These are phyloP conservation scores for Pezicula carpinea DNA, from an alignment of 2,329 filamentous ascomycete genomes.

Conservation along the genomic window DNA sequence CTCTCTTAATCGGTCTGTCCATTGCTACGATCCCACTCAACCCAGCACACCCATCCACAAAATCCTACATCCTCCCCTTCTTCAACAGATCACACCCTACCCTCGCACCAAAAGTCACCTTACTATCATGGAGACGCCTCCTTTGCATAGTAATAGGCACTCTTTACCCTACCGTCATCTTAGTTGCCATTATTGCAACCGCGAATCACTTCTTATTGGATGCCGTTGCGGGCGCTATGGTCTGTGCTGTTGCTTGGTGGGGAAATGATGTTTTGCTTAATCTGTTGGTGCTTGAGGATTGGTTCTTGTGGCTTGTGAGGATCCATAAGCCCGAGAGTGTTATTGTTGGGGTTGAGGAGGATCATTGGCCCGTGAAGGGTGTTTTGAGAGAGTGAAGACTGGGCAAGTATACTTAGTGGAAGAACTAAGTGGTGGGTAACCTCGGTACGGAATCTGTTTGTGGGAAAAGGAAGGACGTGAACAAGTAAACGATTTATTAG, in stretches of 20 bases:
- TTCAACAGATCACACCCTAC: conserved; percentile 23
- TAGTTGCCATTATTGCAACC: conserved; percentile 55
- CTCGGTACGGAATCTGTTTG: no score
- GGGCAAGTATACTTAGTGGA: no score
- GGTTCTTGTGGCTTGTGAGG: conserved; percentile 55
- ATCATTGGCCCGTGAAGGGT: not conserved
- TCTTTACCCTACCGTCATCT: conserved; percentile 59
- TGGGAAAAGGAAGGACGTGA: no score
- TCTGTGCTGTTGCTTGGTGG: conserved; percentile 56
- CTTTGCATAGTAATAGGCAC: conserved; percentile 48
- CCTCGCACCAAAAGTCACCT: conserved; percentile 28
- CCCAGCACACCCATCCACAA: conserved; percentile 43
- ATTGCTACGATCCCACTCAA: conserved; percentile 61
- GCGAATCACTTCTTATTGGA: conserved; percentile 63
- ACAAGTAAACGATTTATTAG: no score
- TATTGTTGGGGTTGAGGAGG: conserved; percentile 6
- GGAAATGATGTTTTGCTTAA: conserved; percentile 50
- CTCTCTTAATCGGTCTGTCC: conserved; percentile 66
- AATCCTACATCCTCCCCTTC: conserved; percentile 28
- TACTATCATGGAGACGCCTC: conserved; percentile 47
- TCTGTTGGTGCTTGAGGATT: conserved; percentile 59
- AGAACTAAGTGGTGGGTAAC: no score
- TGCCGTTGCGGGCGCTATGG: conserved; percentile 57
- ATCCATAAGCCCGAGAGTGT: conserved; percentile 53
- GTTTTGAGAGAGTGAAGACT: no score